Evolutionary conservation across 805 yeast species (phyloP), one percentile per base, ranked within the genome.

Genomic region (Pichia eremophila): DNA sequence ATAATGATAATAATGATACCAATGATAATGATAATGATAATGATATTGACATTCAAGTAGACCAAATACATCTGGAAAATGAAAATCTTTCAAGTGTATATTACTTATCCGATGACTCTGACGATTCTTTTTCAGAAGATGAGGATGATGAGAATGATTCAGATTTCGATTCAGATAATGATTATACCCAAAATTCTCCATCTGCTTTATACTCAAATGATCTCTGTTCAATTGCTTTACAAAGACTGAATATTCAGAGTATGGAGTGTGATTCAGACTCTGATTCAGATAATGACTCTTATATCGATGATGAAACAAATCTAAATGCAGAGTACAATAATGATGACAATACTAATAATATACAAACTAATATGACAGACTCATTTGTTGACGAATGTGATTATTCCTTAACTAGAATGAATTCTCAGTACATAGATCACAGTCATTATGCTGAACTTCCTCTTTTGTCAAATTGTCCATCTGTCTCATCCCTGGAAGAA

Each of bases 111-210:
- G 58, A 64, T 50, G 64, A 64, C 46, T 61, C 64, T 11, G 54
- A 54, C 8, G 70, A 61, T 31, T 53, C 55, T 25, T 57, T 56
- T 14, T 58, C 55, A 43, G 64, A 56, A 12, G 59, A 54, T 57
- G 56, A 49, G 18, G 34, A 41, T 18, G 44, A 41, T n/a, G 12
- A 31, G 3, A 17, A 19, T 10, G 11, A 27, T n/a, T 28, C 25
- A 40, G 22, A 17, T n/a, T 10, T 15, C 5, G 25, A 22, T 22
- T 22, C 25, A 3, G 25, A 22, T 29, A 12, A 17, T 12, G 42
- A 17, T 1, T 17, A 29, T 7, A 8, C 7, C 9, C n/a, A 19
- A 5, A 27, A 15, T 6, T 27, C 18, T 4, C 10, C 19, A 6
- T 17, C 28, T 39, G 29, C 28, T 6, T 17, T 19, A 10, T 39